Conservation (phyloP, 148 eudicot genomes). For the Rhododendron mucronatum region DNA sequence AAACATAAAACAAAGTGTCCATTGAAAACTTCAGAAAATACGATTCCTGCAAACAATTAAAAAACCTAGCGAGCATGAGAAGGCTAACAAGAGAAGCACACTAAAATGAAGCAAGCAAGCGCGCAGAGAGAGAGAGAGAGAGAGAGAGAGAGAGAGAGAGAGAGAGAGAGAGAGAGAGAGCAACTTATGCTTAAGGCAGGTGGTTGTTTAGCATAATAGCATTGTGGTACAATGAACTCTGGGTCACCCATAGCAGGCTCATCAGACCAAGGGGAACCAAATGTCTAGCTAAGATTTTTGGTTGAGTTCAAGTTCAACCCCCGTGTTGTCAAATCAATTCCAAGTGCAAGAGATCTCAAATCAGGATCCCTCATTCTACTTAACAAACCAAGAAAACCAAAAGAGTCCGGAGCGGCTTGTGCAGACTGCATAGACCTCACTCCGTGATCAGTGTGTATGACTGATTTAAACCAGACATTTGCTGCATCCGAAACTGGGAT, state of each 20-base stretch:
- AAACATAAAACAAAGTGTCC: constrained; percentile 65
- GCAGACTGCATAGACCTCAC: constrained; percentile 66
- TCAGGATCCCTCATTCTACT: constrained; percentile 60
- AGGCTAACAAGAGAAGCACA: neutral
- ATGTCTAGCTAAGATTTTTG: constrained; percentile 62
- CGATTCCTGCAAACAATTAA: constrained; percentile 40
- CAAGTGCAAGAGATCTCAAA: constrained; percentile 71
- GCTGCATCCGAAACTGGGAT: constrained; percentile 52
- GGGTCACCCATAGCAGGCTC: constrained; percentile 70
- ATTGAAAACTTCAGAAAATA: constrained; percentile 47
- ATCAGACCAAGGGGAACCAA: constrained; percentile 87
- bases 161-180: too few species aligned
- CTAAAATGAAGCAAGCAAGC: neutral
- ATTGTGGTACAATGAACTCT: constrained; percentile 58
- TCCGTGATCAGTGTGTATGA: constrained; percentile 77
- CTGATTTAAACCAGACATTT: constrained; percentile 64
- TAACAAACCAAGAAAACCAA: constrained; percentile 64
- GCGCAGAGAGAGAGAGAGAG: neutral
- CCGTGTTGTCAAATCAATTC: constrained; percentile 65
- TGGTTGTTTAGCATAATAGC: constrained; percentile 50
- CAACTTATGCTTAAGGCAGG: constrained; percentile 52
- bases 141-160: too few species aligned
- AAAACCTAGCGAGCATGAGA: neutral
- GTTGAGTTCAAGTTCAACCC: constrained; percentile 69
- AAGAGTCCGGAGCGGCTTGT: constrained; percentile 59